A percentile compares a stretch with the other conserved stretches of the same genome.
These are phyloP conservation scores for Hemisphaericaspora xylanilytica DNA, from an alignment of 1,139 yeast genomes.

Conservation along the genomic window DNA sequence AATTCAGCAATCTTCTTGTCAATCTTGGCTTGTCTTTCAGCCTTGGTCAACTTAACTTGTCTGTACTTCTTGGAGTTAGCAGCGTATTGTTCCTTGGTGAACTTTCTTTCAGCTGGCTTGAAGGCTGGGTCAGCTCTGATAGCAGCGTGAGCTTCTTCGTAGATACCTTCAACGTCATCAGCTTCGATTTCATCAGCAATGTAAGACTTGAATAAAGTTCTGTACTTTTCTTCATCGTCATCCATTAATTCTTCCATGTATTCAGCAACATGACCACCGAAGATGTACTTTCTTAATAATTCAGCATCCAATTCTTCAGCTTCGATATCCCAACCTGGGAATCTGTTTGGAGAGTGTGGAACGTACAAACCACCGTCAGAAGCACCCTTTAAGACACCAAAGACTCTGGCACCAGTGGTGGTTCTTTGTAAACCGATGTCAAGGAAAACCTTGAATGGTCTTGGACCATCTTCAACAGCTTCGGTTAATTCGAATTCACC, in stretches of 20 bases:
- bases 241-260: conserved; percentile 99
- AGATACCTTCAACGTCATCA: conserved; percentile 93
- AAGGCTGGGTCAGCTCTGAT: conserved; percentile 95
- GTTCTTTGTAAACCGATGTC: conserved; percentile 99
- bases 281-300: conserved; percentile 96
- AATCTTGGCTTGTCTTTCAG: conserved; percentile 85
- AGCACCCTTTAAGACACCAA: conserved; percentile 99
- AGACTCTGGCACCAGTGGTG: conserved; percentile 99
- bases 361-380: conserved; percentile 99
- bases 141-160: conserved; percentile 90
- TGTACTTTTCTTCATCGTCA: conserved; percentile 99
- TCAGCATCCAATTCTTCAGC: conserved; percentile 98
- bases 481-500: conserved; percentile 98
- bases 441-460: conserved; percentile 99
- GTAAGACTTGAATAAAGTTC: conserved; percentile 94
- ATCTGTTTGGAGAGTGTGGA: conserved; percentile 99
- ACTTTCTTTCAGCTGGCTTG: conserved; percentile 91
- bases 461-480: conserved; percentile 99
- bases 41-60: conserved; percentile 84
- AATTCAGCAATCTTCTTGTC: conserved; percentile 90
- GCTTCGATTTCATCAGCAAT: conserved; percentile 96
- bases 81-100: conserved; percentile 97
- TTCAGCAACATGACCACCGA: conserved; percentile 99
- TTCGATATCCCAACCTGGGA: conserved; percentile 99
- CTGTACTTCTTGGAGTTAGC: conserved; percentile 93